A percentile compares a stretch with the other conserved stretches of the same genome.
phyloP scores from a whole-genome alignment of 2,329 filamentous ascomycete species.

The Gremmenia infestans region DNA sequence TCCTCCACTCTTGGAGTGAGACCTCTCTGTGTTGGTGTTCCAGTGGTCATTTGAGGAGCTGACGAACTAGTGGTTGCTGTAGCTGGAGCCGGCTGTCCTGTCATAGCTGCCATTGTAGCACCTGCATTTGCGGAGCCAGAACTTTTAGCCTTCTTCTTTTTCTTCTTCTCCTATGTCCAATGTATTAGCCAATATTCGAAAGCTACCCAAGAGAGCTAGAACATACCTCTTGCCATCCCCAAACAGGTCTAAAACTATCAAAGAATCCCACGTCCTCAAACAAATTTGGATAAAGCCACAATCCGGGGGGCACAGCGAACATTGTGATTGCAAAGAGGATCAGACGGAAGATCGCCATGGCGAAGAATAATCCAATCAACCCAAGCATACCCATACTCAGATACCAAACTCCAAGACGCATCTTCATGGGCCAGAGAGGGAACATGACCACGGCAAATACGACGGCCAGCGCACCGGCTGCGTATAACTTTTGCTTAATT shows the following conservation, averaged over 20 bases:
- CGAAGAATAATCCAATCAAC: constrained; percentile 87
- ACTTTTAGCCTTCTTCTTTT: constrained; percentile 32
- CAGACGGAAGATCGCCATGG: constrained; percentile 94
- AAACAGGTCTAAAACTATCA: constrained; percentile 91
- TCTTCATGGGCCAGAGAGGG: constrained; percentile 87
- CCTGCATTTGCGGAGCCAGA: constrained; percentile 28
- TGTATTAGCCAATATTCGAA: constrained; percentile 6
- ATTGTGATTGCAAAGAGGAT: constrained; percentile 93
- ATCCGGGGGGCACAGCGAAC: constrained; percentile 74
- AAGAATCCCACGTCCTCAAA: constrained; percentile 99
- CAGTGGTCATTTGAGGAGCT: constrained; percentile 33
- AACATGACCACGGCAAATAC: constrained; percentile 92
- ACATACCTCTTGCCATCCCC: constrained; percentile 95
- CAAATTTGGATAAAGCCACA: constrained; percentile 98
- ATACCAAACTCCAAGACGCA: constrained; percentile 95
- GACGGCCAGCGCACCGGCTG: constrained; percentile 70
- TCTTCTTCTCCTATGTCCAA: constrained; percentile 30
- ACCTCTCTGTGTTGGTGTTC: constrained; percentile 34
- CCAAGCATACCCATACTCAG: constrained; percentile 90
- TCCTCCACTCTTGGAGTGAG: constrained; percentile 42
- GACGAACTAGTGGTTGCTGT: constrained; percentile 34
- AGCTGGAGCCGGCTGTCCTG: constrained; percentile 32
- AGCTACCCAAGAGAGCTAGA: background rate
- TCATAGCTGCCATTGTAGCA: constrained; percentile 27
- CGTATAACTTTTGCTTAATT: constrained; percentile 90